A percentile compares a stretch with the other conserved stretches of the same genome.
phyloP scores from a whole-genome alignment of 2,329 filamentous ascomycete genomes.

The Beauveria medogensis region DNA sequence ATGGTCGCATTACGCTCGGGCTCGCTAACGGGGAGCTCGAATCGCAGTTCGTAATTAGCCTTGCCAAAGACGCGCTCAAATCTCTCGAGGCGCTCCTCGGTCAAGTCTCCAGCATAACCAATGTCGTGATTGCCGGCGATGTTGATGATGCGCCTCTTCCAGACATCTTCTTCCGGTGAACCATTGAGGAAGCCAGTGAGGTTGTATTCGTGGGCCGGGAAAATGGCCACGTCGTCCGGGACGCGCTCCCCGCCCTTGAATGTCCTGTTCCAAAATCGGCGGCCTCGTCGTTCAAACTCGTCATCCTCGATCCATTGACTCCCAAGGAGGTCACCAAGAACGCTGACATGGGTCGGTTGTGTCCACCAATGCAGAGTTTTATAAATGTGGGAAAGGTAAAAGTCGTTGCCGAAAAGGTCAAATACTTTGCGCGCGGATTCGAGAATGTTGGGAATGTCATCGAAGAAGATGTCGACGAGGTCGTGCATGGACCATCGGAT shows the following conservation, averaged over 20 bases:
- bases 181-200: constrained; percentile 41
- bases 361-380: constrained; percentile 77
- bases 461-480: constrained; percentile 50
- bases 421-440: constrained; percentile 67
- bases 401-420: constrained; percentile 89
- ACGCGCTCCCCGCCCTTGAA: constrained; percentile 63
- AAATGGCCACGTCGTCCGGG: constrained; percentile 43
- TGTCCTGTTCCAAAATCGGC: constrained; percentile 72
- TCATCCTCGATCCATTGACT: constrained; percentile 88
- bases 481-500: constrained; percentile 49
- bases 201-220: constrained; percentile 41
- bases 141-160: constrained; percentile 76
- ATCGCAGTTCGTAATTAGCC: constrained; percentile 84
- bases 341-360: constrained; percentile 74
- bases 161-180: constrained; percentile 40
- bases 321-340: constrained; percentile 84
- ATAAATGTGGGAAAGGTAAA: constrained; percentile 90
- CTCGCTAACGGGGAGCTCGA: constrained; percentile 44
- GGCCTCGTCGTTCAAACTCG: constrained; percentile 69
- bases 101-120: constrained; percentile 89
- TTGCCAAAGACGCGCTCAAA: constrained; percentile 83
- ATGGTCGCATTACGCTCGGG: constrained; percentile 32
- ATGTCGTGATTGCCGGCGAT: constrained; percentile 94
- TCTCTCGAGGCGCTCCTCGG: constrained; percentile 61
- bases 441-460: constrained; percentile 61